These are phyloP conservation scores for Trichophyton schoenleinii DNA, from an alignment of 2,329 filamentous ascomycete species.

Conservation along the genomic window DNA sequence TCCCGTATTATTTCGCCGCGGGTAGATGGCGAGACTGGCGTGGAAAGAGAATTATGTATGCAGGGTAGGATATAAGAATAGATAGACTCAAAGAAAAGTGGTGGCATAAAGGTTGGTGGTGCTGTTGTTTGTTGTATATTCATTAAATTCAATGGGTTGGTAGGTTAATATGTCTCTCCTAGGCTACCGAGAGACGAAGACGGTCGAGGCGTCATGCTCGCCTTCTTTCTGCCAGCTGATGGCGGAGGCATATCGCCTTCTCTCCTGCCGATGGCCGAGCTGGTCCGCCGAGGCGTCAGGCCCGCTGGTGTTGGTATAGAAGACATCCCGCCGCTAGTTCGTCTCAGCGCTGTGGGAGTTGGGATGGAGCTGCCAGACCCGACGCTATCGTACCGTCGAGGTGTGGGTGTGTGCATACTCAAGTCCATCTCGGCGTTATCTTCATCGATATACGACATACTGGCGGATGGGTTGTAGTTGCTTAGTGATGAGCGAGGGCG, in stretches of 20 bases:
- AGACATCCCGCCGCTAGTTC: slow-evolving; percentile 37
- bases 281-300: slow-evolving; percentile 23
- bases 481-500: slow-evolving; percentile 62
- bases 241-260: slow-evolving; percentile 38
- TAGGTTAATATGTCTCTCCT: slow-evolving; percentile 11
- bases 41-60: neutral
- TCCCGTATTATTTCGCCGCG: neutral
- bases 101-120: neutral
- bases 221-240: slow-evolving; percentile 22
- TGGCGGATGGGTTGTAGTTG: slow-evolving; percentile 47
- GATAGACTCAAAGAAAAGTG: neutral
- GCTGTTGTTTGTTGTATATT: neutral
- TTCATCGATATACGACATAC: slow-evolving; percentile 45
- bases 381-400: slow-evolving; percentile 26
- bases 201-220: neutral
- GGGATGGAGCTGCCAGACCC: slow-evolving; percentile 37
- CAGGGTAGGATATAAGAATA: neutral
- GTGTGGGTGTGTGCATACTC: slow-evolving; percentile 32
- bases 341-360: slow-evolving; percentile 35
- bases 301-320: slow-evolving; percentile 24
- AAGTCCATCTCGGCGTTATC: slow-evolving; percentile 35
- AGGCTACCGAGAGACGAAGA: slow-evolving; percentile 3
- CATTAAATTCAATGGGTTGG: neutral
- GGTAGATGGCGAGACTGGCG: neutral
- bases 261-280: slow-evolving; percentile 22